Evolutionary conservation across 1,284 basidiomycete genomes (phyloP).

Genomic region (Athelia sp.): DNA sequence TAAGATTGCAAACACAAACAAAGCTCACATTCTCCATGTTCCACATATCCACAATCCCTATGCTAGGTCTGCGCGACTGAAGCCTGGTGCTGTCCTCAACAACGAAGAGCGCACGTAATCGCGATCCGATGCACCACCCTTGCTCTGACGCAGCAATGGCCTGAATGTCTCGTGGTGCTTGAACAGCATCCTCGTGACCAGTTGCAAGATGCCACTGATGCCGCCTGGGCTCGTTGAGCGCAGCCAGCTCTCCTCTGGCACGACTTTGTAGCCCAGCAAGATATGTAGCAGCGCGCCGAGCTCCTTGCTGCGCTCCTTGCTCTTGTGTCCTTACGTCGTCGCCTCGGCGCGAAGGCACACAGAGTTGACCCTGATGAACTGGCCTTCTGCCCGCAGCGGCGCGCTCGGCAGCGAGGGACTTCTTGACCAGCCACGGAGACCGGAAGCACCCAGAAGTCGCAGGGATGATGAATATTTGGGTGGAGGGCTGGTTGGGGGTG

Average conservation of each 20-base stretch:
- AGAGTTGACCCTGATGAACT: slow-evolving; percentile 27
- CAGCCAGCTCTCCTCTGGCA: slow-evolving; percentile 11
- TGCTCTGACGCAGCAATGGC: slow-evolving; percentile 31
- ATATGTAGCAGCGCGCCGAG: slow-evolving; percentile 43
- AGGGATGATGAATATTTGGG: slow-evolving; percentile 16
- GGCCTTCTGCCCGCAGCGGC: slow-evolving; percentile 28
- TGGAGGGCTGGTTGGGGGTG: slow-evolving; percentile 31
- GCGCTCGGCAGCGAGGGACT: slow-evolving; percentile 54
- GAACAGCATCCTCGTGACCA: slow-evolving; percentile 55
- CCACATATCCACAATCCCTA: neutral
- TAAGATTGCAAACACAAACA: neutral
- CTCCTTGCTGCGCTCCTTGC: slow-evolving; percentile 48
- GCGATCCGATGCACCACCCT: slow-evolving; percentile 11
- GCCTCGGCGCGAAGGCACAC: slow-evolving; percentile 40
- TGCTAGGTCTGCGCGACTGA: neutral
- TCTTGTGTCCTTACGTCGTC: slow-evolving; percentile 37
- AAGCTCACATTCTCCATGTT: neutral
- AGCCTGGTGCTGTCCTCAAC: neutral
- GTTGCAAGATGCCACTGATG: slow-evolving; percentile 32
- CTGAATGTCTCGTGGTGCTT: slow-evolving; percentile 35
- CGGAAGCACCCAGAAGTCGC: slow-evolving; percentile 10
- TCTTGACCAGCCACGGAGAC: slow-evolving; percentile 49
- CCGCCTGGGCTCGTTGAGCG: slow-evolving; percentile 16
- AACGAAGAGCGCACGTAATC: slow-evolving; percentile 10
- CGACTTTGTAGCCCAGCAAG: slow-evolving; percentile 31